phyloP scores from a whole-genome alignment of 2,329 filamentous ascomycete species.

The Fusarium mundagurra region DNA sequence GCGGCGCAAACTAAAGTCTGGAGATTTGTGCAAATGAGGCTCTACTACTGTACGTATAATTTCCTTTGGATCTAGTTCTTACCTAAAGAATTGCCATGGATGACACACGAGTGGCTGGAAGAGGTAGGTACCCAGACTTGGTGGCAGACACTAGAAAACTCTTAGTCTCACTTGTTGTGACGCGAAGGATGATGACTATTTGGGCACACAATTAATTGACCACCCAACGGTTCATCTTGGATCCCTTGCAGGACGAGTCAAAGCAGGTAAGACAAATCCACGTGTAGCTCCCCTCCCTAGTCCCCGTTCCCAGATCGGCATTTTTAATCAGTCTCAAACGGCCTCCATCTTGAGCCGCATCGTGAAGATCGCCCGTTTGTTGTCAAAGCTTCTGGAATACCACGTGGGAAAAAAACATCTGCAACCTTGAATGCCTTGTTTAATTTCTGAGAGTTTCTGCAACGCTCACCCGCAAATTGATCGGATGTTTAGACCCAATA shows the following conservation, averaged over 20 bases:
- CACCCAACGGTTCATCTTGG: background rate
- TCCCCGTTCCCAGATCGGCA: constrained; percentile 1
- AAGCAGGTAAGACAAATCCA: background rate
- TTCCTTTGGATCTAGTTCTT: background rate
- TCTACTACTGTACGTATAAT: background rate
- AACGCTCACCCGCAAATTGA: constrained; percentile 9
- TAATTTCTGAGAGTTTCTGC: background rate
- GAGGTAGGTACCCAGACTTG: background rate
- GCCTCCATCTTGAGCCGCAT: constrained; percentile 10
- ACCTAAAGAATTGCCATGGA: constrained; percentile 25
- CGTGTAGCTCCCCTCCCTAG: background rate
- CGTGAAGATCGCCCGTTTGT: background rate
- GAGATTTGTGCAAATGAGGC: constrained; percentile 7
- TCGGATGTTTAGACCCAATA: background rate
- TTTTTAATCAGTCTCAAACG: background rate
- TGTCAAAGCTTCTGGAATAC: constrained; percentile 25
- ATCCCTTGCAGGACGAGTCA: background rate
- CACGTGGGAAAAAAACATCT: background rate
- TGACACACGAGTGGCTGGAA: constrained; percentile 9
- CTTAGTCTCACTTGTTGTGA: background rate
- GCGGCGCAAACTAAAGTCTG: background rate
- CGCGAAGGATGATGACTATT: constrained; percentile 4
- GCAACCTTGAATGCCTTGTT: background rate
- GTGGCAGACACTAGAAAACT: background rate
- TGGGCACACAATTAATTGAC: background rate